Base-by-base conservation (phyloP, 2,329 filamentous ascomycete genomes). In the Nigrospora osmanthi region DNA sequence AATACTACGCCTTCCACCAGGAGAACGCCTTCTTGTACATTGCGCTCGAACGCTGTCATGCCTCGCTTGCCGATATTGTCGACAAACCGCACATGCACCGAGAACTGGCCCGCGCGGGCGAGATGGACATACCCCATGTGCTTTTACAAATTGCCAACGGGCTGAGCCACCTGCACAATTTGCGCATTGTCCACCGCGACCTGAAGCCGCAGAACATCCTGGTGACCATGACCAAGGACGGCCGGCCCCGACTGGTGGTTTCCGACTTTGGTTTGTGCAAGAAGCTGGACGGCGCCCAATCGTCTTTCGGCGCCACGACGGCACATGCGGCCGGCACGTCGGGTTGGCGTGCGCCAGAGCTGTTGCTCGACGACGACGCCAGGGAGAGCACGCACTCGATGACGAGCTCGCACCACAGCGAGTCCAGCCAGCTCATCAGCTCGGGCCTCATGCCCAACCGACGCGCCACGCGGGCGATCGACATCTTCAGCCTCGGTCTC, bases 251-350 rank as follows among this genome's bases (percentile, higher is more conserved):
- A n/a, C 75, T 98, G 34, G 79, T 98, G 5, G 95, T 98, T 33
- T 97, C 93, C 0, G 93, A 98, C 63, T 98, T 98, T 66, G 93
- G 93, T 6, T 78, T 98, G 1, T 97, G 93, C 64, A 98, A 97
- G 73, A 97, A 96, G 59, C 71, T 98, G 14, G 93, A 96, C 52
- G 89, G 89, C 44, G 89, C 90, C 7, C 89, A 95, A 60, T 95
- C 89, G 45, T 97, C 91, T 0, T 90, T 97, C 60, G 86, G 91
- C 35, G 90, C 93, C 10, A 96, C 91, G 3, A 97, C 91, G 0
- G 89, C 89, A 12, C 88, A 95, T 58, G 91, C 91, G 1, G 87
- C 87, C 9, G 93, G 93, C 31, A 98, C 93, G 0, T 89, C 88
- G 37, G 93, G 93, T 7, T 98, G 93, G 93, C 89, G 94, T 47